Conservation (phyloP, 345 rosid species). For the Stellera chamaejasme region DNA sequence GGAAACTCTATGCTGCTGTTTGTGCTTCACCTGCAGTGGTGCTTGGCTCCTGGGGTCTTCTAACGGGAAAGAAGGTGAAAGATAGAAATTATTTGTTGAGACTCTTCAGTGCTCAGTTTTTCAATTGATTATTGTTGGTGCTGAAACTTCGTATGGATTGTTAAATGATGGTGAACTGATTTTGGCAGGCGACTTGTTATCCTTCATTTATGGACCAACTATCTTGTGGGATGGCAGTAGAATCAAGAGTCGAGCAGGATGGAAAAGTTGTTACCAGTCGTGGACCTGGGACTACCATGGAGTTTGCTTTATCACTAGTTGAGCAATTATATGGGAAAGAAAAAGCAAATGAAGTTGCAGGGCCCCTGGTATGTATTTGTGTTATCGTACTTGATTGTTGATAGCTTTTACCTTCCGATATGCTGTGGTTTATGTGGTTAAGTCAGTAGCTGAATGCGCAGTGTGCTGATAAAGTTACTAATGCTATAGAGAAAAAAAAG, state of each 20-base stretch:
- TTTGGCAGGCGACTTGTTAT: conserved; percentile 74
- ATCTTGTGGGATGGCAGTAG: conserved; percentile 53
- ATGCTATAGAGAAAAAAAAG: too few relatives aligned
- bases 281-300: conserved; percentile 89
- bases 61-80: conserved; percentile 72
- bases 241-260: conserved; percentile 82
- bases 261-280: conserved; percentile 72
- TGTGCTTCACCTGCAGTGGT: conserved; percentile 89
- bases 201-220: conserved; percentile 83
- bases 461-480: too few relatives aligned
- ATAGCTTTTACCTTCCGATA: not conserved
- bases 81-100: not conserved
- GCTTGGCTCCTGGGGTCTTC: conserved; percentile 80
- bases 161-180: not conserved
- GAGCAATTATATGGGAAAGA: conserved; percentile 76
- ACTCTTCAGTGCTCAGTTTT: conserved; percentile 1
- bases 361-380: conserved; percentile 48
- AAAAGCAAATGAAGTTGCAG: conserved; percentile 61
- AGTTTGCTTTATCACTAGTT: conserved; percentile 62
- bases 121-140: not conserved
- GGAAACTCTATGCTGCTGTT: conserved; percentile 70
- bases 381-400: not conserved
- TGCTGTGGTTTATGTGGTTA: too few relatives aligned
- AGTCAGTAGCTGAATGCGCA: too few relatives aligned
- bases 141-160: not conserved